These are phyloP conservation scores for Abortiporus biennis DNA, from an alignment of 1,284 basidiomycete species.

Conservation along the genomic window DNA sequence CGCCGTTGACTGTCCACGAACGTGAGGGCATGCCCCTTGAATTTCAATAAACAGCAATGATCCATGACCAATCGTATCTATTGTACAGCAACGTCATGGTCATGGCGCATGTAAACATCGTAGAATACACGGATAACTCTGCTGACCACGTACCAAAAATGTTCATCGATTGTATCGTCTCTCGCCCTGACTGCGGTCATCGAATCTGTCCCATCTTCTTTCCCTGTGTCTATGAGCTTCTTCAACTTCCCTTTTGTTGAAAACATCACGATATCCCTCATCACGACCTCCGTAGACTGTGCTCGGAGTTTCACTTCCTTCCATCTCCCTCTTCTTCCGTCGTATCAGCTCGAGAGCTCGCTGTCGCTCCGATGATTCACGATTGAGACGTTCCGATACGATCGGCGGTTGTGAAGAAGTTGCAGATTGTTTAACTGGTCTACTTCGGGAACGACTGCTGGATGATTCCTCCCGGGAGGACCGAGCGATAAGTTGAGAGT, in stretches of 20 bases:
- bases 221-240: constrained; percentile 46
- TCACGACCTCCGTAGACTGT: constrained; percentile 51
- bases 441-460: not conserved
- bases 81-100: not conserved
- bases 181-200: not conserved
- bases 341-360: constrained; percentile 65
- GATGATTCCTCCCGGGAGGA: constrained; percentile 14
- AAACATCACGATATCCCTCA: constrained; percentile 58
- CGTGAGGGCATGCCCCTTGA: not conserved
- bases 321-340: constrained; percentile 54
- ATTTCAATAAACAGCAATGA: not conserved
- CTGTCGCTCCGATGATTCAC: constrained; percentile 68
- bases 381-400: constrained; percentile 51
- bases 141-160: not conserved
- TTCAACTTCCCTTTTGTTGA: constrained; percentile 63
- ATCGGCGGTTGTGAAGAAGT: constrained; percentile 27
- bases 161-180: not conserved
- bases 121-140: not conserved
- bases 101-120: not conserved
- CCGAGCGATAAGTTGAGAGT: constrained; percentile 49
- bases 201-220: constrained; percentile 17
- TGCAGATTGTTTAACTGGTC: constrained; percentile 15
- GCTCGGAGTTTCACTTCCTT: constrained; percentile 62
- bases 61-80: not conserved
- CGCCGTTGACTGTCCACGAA: too few relatives aligned